A percentile compares a stretch with the other conserved stretches of the same genome.
Conservation (phyloP, 345 rosid genomes). For the Euphorbia pulcherrima region DNA sequence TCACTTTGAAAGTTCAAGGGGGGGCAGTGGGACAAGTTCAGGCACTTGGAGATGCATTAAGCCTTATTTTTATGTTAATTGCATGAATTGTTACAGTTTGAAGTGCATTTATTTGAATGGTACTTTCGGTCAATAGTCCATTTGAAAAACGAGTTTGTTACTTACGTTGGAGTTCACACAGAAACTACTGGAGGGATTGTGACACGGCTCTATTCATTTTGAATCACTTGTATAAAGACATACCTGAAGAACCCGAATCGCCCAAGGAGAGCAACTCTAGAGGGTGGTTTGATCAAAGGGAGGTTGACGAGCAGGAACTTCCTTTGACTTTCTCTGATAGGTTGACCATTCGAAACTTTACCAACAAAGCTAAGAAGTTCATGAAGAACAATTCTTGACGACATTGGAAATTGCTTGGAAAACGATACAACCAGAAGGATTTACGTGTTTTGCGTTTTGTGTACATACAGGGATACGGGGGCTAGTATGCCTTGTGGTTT, state of each 20-base stretch:
- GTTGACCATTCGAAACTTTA: conserved; percentile 44
- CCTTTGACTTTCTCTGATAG: conserved; percentile 74
- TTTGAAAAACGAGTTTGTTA: background rate
- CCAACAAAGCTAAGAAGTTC: conserved; percentile 51
- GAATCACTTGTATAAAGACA: conserved; percentile 71
- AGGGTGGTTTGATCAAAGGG: conserved; percentile 49
- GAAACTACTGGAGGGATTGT: conserved; percentile 95
- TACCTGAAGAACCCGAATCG: conserved; percentile 53
- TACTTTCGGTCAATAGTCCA: background rate
- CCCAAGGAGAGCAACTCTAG: conserved; percentile 23
- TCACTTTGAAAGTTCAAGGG: too few relatives aligned
- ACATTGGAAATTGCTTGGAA: background rate
- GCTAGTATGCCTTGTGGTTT: too few relatives aligned
- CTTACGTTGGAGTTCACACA: conserved; percentile 37
- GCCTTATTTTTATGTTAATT: background rate
- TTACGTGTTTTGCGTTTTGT: background rate
- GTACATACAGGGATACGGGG: background rate
- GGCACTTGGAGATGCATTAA: too few relatives aligned
- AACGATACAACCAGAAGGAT: background rate
- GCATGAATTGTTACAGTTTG: background rate
- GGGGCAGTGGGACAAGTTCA: too few relatives aligned
- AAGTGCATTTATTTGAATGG: background rate
- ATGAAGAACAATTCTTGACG: conserved; percentile 30
- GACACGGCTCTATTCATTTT: conserved; percentile 92
- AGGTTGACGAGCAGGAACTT: conserved; percentile 55